These are phyloP conservation scores for Pseudogymnoascus sp. DNA, from an alignment of 2,329 filamentous ascomycete genomes.

Conservation along the genomic window DNA sequence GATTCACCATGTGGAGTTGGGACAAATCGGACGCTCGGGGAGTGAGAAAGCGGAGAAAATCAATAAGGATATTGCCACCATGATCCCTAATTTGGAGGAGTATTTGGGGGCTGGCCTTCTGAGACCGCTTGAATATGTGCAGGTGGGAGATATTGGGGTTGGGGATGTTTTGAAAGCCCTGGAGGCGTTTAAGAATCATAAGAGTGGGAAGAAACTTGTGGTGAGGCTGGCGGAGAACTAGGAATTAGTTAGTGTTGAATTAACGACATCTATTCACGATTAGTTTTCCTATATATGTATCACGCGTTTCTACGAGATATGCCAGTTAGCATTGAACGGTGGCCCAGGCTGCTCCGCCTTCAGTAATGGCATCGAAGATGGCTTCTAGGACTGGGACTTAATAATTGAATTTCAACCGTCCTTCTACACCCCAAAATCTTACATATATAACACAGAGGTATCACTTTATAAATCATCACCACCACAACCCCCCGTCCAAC, in stretches of 20 bases:
- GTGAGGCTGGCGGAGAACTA: conserved; percentile 16
- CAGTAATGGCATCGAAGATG: not conserved
- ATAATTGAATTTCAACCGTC: not conserved
- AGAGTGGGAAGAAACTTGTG: conserved; percentile 20
- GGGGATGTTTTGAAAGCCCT: conserved; percentile 17
- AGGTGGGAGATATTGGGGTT: conserved; percentile 17
- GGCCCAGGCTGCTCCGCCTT: not conserved
- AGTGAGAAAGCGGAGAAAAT: conserved; percentile 12
- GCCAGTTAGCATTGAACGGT: not conserved
- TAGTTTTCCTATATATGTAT: not conserved
- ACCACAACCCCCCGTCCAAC: not conserved
- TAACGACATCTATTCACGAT: not conserved
- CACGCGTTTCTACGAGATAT: too few relatives aligned
- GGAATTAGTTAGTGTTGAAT: not conserved
- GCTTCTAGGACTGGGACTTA: not conserved
- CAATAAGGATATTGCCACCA: conserved; percentile 15
- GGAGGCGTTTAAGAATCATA: conserved; percentile 15
- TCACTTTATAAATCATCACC: not conserved
- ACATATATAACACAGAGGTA: not conserved
- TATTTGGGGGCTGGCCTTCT: conserved; percentile 15
- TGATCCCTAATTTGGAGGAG: conserved; percentile 19
- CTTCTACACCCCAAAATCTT: not conserved
- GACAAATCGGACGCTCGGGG: conserved; percentile 19
- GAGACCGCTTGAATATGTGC: conserved; percentile 21
- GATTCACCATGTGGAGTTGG: conserved; percentile 17